phyloP scores from a whole-genome alignment of 768 basidiomycete species.

The Pilatotrama ljubarskyi region DNA sequence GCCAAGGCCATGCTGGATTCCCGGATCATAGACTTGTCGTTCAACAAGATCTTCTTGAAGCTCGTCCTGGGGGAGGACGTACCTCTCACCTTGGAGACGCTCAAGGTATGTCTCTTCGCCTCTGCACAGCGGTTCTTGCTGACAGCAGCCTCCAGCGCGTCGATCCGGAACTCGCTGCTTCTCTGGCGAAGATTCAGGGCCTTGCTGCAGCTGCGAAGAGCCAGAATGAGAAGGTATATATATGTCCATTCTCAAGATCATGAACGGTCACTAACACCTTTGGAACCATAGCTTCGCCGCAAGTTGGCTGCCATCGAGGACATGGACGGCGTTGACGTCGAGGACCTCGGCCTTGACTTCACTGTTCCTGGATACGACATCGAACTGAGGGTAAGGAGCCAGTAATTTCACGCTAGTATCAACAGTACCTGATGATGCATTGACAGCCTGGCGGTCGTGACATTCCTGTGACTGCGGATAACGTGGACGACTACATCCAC shows the following conservation, averaged over 20 bases:
- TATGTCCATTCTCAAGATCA: not conserved
- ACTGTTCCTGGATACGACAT: slow-evolving; percentile 96
- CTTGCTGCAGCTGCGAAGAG: slow-evolving; percentile 51
- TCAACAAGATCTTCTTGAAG: slow-evolving; percentile 95
- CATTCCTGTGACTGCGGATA: slow-evolving; percentile 79
- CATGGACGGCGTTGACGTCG: slow-evolving; percentile 55
- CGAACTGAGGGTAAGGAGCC: slow-evolving; percentile 71
- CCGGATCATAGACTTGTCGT: slow-evolving; percentile 92
- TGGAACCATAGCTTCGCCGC: slow-evolving; percentile 26
- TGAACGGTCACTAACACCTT: not conserved
- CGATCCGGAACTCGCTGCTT: slow-evolving; percentile 83
- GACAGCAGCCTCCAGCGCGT: slow-evolving; percentile 55
- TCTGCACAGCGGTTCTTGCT: no score
- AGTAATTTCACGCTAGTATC: not conserved
- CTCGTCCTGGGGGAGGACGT: slow-evolving; percentile 86
- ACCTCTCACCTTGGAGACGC: slow-evolving; percentile 76
- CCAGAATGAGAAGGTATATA: slow-evolving; percentile 52
- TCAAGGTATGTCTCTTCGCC: slow-evolving; percentile 55
- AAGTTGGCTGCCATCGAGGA: slow-evolving; percentile 34
- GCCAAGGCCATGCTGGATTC: slow-evolving; percentile 98
- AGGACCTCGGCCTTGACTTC: slow-evolving; percentile 93
- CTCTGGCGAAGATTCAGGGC: slow-evolving; percentile 74
- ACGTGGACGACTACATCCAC: slow-evolving; percentile 87
- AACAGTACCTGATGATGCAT: slow-evolving; percentile 3
- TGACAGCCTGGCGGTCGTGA: slow-evolving; percentile 77